Evolutionary conservation across 2,329 filamentous ascomycete genomes (phyloP).

Genomic region (Sclerotinia nivalis): DNA sequence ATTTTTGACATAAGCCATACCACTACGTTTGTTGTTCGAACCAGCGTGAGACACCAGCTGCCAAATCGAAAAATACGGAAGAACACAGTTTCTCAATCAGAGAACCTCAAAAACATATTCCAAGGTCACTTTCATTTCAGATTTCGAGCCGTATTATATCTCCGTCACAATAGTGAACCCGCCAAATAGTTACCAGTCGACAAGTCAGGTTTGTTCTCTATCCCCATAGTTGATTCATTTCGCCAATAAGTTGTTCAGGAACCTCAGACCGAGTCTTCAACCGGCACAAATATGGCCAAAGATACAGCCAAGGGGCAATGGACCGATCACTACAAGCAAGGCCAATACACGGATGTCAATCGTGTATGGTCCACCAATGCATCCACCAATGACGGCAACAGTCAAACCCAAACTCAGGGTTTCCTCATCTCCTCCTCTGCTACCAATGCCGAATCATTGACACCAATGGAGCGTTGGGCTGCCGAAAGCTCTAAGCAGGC

Average conservation of each 20-base stretch:
- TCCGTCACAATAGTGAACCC: background rate
- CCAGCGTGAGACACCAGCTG: background rate
- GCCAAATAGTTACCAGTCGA: background rate
- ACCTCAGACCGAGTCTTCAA: background rate
- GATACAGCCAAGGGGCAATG: background rate
- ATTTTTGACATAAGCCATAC: background rate
- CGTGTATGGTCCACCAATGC: background rate
- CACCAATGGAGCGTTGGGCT: slow-evolving; percentile 1
- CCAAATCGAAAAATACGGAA: background rate
- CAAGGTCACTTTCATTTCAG: background rate
- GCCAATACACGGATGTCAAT: background rate
- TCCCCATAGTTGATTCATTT: background rate
- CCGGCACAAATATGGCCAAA: no score
- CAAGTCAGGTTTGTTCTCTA: background rate
- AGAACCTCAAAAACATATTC: background rate
- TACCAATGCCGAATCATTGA: background rate
- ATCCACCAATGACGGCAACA: no score
- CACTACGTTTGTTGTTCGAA: background rate
- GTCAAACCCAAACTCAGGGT: background rate
- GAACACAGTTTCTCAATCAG: no score
- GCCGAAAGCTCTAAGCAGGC: background rate
- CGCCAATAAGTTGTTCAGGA: background rate
- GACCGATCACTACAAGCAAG: background rate
- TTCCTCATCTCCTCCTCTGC: background rate
- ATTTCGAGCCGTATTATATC: background rate